Evolutionary conservation across 352 stramenopile species (phyloP), one percentile per base, ranked within the genome.

Genomic region (Phytophthora colocasiae): DNA sequence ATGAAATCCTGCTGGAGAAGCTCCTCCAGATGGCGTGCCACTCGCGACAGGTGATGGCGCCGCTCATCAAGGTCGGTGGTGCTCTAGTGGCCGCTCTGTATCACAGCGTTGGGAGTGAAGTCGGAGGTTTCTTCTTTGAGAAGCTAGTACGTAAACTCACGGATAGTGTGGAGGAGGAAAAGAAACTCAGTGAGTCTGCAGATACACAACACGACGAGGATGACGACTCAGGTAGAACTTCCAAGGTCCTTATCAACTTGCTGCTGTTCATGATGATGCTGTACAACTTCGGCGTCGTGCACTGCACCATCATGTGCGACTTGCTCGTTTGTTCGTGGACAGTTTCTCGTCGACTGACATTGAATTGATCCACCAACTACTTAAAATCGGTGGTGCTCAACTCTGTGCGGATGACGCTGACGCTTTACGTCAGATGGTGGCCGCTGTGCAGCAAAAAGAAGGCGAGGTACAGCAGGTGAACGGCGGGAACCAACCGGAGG

Each of bases 301-400:
- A 96, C 63, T 95, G 85, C 63, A 87, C 76, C n/a, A 81, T 98
- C 34, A 71, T 98, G n/a, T 96, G 97, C 71, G 91, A 97, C 55
- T 69, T 97, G 41, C 94, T 97, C 85, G 89, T 17, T 76, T 78
- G 29, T 90, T 97, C 19, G 73, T 96, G 40, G 75, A 90, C 32
- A 78, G 74, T 63, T 91, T 96, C 32, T 86, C 83, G 22, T 66
- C 72, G 8, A 71, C 87, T 3, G 89, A 97, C 32, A 88, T 97
- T 34, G 91, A 97, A 61, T 62, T 97, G 19, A 92, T 97, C 27
- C 86, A 97, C 51, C 77, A 94, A 29, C 55, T 97, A 44, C 73
- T 98, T 29, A 90, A 93, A 59, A 66, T 78, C 31, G 92, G 88
- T 40, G 91, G 91, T 8, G 77, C 79, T 54, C 86, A 96, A 72